Evolutionary conservation across 257 asterid species (phyloP), one percentile per base, ranked within the genome.

Genomic region (Primulina eburnea): DNA sequence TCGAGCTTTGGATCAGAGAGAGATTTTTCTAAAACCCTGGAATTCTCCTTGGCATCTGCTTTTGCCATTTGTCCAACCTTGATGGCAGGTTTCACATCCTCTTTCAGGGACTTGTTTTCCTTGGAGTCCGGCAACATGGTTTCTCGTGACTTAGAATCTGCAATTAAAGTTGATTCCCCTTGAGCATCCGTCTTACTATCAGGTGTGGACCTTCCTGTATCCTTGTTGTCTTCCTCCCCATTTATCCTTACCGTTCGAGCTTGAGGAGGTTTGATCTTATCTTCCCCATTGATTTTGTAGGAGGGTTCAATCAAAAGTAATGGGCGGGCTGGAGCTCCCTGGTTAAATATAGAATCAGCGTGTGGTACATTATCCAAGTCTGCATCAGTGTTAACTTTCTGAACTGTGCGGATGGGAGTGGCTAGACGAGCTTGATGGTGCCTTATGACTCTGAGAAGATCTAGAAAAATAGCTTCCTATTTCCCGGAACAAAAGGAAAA

Each of bases 331-430:
- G 83, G 75, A 47, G 85, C 71, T 60, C 89, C 96, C 28, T 66
- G 76, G 38, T 64, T 83, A 64, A 81, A 85, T 58, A 82, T 69
- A 47, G 97, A 79, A 59, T 94, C 97, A 7, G 89, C 81, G 78
- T 67, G 86, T 35, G 99, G 96, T 65, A 86, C 74, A 56, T 77
- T 84, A 66, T 91, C 99, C 86, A 88, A 77, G 70, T 94, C 99
- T 16, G 94, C 84, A 75, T 94, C 99, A 33, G 82, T 78, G 62
- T 73, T 85, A 71, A 89, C 74, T 83, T 91, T 94, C 82, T 94
- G 97, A 38, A 94, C 91, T 2, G 97, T 90, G 72, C 99, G 97
- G 67, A 94, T 89, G 71, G 99, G 99, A 79, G 99, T 90, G 87
- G 99, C 99, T 68, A 94, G 80, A 71, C 97, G 85, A 75, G 99